These are phyloP conservation scores for Citrus mangshanensis DNA, from an alignment of 345 rosid genomes.

Conservation along the genomic window DNA sequence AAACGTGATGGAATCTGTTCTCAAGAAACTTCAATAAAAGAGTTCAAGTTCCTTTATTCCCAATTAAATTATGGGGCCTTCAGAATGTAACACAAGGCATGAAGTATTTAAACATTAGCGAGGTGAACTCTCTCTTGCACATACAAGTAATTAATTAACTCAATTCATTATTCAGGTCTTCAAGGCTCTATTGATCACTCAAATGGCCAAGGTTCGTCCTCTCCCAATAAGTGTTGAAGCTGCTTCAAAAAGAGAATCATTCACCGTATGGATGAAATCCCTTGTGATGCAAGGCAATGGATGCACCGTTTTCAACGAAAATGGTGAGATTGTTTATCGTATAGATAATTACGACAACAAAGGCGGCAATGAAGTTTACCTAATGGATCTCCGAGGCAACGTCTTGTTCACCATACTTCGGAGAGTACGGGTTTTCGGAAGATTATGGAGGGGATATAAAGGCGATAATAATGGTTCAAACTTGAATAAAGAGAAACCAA, in stretches of 20 bases:
- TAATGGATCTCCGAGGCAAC: constrained; percentile 61
- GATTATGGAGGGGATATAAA: constrained; percentile 36
- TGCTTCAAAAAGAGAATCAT: constrained; percentile 39
- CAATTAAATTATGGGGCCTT: not conserved
- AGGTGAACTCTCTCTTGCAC: not conserved
- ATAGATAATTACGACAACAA: constrained; percentile 59
- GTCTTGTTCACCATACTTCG: constrained; percentile 51
- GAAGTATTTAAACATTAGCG: not conserved
- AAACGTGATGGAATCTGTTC: not conserved
- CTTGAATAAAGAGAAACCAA: constrained; percentile 14
- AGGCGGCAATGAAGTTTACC: constrained; percentile 42
- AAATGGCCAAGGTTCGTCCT: constrained; percentile 53
- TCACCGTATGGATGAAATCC: constrained; percentile 78
- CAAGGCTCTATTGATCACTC: not conserved
- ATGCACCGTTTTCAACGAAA: constrained; percentile 54
- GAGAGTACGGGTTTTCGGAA: constrained; percentile 26
- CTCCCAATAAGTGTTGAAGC: not conserved
- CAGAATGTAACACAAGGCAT: too few relatives aligned
- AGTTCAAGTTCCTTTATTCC: not conserved
- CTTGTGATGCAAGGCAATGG: constrained; percentile 56
- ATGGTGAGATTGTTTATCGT: constrained; percentile 50
- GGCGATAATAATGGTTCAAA: not conserved
- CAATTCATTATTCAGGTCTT: not conserved
- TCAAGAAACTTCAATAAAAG: too few relatives aligned
- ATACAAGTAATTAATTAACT: not conserved